A percentile compares a stretch with the other conserved stretches of the same genome.
These are phyloP conservation scores for Cladosporium velox DNA, from an alignment of 2,329 filamentous ascomycete species.

Conservation along the genomic window DNA sequence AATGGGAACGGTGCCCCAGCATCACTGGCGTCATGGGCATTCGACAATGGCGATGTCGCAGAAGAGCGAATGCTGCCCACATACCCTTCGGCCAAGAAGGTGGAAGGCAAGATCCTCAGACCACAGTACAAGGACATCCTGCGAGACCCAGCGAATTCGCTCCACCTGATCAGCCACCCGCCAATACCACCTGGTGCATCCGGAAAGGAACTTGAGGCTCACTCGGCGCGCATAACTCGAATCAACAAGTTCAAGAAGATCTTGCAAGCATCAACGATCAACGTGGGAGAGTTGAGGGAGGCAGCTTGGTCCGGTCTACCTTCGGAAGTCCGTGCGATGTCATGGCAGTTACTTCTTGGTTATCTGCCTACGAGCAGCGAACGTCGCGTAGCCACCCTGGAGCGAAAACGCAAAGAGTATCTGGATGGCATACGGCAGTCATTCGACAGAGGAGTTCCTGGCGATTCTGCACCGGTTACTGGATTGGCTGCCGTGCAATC, in stretches of 20 bases:
- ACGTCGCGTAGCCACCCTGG: constrained; percentile 81
- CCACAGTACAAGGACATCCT: constrained; percentile 98
- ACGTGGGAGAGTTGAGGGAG: constrained; percentile 77
- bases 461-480: constrained; percentile 50
- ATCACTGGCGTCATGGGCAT: constrained; percentile 52
- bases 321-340: constrained; percentile 94
- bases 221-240: constrained; percentile 83
- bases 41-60: constrained; percentile 90
- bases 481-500: constrained; percentile 52
- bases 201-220: constrained; percentile 80
- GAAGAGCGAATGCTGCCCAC: constrained; percentile 76
- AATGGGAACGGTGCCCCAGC: constrained; percentile 25
- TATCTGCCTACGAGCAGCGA: constrained; percentile 98
- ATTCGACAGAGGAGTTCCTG: constrained; percentile 57
- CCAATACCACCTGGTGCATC: constrained; percentile 71
- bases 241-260: constrained; percentile 99
- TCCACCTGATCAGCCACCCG: constrained; percentile 91
- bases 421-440: constrained; percentile 80
- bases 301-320: constrained; percentile 94
- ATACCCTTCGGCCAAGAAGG: constrained; percentile 86
- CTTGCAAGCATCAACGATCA: constrained; percentile 86
- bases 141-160: constrained; percentile 79
- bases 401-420: constrained; percentile 95
- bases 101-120: constrained; percentile 90
- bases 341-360: constrained; percentile 94